These are phyloP conservation scores for Neurospora tetrasperma DNA, from an alignment of 495 filamentous ascomycete species.

Conservation along the genomic window DNA sequence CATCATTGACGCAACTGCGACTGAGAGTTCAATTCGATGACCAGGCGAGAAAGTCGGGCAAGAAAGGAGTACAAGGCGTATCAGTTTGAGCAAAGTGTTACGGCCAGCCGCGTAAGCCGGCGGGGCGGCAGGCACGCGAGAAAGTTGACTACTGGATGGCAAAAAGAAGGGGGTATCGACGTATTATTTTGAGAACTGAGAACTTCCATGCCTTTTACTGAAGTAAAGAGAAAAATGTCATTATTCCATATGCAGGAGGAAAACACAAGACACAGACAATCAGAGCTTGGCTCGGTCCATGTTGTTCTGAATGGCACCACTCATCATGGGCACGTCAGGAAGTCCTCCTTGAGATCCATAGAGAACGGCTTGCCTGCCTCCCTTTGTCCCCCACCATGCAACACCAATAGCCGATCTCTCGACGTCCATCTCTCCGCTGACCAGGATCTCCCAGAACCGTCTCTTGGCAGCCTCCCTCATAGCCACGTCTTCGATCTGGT, in stretches of 20 bases:
- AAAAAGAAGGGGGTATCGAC: neutral
- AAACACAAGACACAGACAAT: neutral
- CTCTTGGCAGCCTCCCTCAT: slow-evolving; percentile 58
- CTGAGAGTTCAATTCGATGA: neutral
- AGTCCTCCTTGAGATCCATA: slow-evolving; percentile 9
- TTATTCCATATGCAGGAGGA: neutral
- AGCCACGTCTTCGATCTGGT: slow-evolving; percentile 45
- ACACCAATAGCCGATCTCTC: slow-evolving; percentile 72
- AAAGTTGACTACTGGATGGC: neutral
- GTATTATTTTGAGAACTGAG: neutral
- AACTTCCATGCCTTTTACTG: neutral
- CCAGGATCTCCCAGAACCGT: slow-evolving; percentile 78
- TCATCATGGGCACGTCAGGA: slow-evolving; percentile 30
- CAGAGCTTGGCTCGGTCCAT: neutral
- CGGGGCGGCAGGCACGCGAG: neutral
- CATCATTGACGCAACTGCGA: neutral
- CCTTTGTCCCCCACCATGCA: slow-evolving; percentile 66
- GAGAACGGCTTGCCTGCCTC: slow-evolving; percentile 31
- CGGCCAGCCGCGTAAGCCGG: neutral
- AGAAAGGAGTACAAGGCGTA: neutral
- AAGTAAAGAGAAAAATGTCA: neutral
- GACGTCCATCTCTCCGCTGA: slow-evolving; percentile 84
- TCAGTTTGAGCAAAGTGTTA: neutral
- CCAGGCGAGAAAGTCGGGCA: neutral
- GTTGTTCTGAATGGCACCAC: slow-evolving; percentile 27